phyloP scores from a whole-genome alignment of 2,329 filamentous ascomycete species.

The Neobulgaria alba region DNA sequence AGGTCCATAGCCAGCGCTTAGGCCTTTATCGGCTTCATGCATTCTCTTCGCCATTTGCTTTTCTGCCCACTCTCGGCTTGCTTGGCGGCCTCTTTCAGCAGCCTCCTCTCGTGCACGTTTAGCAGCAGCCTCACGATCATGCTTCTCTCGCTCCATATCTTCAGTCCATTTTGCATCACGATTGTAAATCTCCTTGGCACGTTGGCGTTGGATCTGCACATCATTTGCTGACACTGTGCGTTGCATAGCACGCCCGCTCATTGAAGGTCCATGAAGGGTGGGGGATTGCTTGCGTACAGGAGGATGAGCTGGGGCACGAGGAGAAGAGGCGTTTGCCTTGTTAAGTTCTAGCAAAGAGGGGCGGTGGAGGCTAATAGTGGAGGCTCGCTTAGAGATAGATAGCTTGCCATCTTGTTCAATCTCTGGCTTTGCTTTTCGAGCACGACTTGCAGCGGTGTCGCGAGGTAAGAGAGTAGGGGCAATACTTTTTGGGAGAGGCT shows the following conservation, averaged over 20 bases:
- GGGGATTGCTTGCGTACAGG: slow-evolving; percentile 18
- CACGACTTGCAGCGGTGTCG: slow-evolving; percentile 49
- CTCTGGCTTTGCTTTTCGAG: slow-evolving; percentile 39
- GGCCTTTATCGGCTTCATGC: slow-evolving; percentile 17
- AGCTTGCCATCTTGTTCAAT: slow-evolving; percentile 22
- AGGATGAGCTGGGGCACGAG: slow-evolving; percentile 20
- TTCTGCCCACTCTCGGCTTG: slow-evolving; percentile 55
- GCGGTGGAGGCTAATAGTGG: slow-evolving; percentile 26
- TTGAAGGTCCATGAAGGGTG: slow-evolving; percentile 16
- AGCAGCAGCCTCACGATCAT: slow-evolving; percentile 44
- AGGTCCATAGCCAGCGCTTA: slow-evolving; percentile 20
- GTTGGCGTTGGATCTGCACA: slow-evolving; percentile 40
- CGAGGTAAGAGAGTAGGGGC: slow-evolving; percentile 36
- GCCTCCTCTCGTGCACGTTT: slow-evolving; percentile 50
- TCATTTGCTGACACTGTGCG: slow-evolving; percentile 44
- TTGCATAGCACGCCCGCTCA: slow-evolving; percentile 27
- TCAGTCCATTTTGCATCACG: slow-evolving; percentile 41
- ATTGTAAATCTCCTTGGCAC: slow-evolving; percentile 45
- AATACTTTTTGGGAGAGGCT: slow-evolving; percentile 41
- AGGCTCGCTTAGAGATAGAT: slow-evolving; percentile 22
- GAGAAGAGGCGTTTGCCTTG: slow-evolving; percentile 23
- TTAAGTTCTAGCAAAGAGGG: slow-evolving; percentile 29
- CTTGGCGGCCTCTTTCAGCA: slow-evolving; percentile 49
- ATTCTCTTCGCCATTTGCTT: slow-evolving; percentile 35
- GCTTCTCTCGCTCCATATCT: slow-evolving; percentile 44